These are phyloP conservation scores for Styphnolobium japonicum DNA, from an alignment of 306 rosid genomes.

Conservation along the genomic window DNA sequence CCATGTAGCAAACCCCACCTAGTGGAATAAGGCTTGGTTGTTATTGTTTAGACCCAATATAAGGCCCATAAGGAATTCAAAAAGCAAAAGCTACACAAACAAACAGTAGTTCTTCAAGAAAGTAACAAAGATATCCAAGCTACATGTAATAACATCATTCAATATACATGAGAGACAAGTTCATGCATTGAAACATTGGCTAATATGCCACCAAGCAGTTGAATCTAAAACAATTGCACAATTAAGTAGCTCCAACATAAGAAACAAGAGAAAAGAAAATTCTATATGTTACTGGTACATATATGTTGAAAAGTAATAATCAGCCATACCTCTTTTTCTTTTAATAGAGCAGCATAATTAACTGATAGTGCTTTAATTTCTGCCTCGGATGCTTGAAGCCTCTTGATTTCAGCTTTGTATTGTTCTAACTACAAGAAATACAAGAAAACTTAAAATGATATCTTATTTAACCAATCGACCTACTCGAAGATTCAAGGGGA, in stretches of 20 bases:
- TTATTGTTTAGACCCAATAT: neutral
- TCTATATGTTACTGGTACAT: neutral
- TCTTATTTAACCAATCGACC: neutral
- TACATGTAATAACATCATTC: neutral
- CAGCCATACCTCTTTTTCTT: conserved; percentile 77
- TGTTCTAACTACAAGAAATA: conserved; percentile 62
- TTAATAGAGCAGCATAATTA: conserved; percentile 87
- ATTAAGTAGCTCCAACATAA: conserved; percentile 7
- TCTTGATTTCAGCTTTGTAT: conserved; percentile 73
- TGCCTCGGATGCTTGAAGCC: conserved; percentile 89
- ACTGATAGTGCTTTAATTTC: conserved; percentile 88
- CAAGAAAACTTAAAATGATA: conserved; percentile 1
- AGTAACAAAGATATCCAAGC: neutral
- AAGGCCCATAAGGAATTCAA: conserved; percentile 10
- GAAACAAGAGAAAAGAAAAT: conserved; percentile 15
- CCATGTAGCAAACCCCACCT: neutral
- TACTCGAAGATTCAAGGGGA: neutral
- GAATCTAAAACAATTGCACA: neutral
- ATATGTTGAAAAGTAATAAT: neutral
- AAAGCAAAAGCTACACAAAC: conserved; percentile 2
- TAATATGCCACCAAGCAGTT: neutral
- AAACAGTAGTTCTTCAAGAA: neutral
- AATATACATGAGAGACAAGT: neutral
- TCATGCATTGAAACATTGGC: neutral
- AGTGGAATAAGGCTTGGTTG: neutral